Percentiles rank a stretch among this genome's conserved stretches.
phyloP scores from a whole-genome alignment of 2,329 filamentous ascomycete species.

The Colletotrichum lupini region DNA sequence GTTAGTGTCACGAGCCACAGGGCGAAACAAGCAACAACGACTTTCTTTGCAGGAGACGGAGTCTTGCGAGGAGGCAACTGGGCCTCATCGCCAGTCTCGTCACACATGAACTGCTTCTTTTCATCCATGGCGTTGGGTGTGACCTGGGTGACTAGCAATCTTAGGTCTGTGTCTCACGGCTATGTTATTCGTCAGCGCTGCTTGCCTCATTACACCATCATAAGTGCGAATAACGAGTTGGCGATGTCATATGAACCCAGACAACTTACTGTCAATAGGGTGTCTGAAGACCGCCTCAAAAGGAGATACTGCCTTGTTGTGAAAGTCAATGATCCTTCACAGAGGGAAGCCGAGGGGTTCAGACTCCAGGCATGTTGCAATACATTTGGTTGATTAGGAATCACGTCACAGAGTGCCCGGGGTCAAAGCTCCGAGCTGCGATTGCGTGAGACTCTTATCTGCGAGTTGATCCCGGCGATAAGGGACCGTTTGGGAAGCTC shows the following conservation, averaged over 20 bases:
- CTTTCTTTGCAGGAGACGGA: slow-evolving; percentile 17
- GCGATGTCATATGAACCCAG: neutral
- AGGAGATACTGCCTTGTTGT: neutral
- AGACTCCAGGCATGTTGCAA: neutral
- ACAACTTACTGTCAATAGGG: neutral
- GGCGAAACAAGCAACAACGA: slow-evolving; percentile 31
- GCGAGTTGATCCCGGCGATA: slow-evolving; percentile 20
- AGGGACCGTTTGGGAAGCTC: slow-evolving; percentile 66
- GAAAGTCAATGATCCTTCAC: neutral
- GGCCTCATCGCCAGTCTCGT: slow-evolving; percentile 15
- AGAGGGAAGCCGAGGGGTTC: neutral
- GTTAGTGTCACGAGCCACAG: slow-evolving; percentile 29
- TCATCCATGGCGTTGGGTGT: slow-evolving; percentile 5
- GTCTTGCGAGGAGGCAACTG: neutral
- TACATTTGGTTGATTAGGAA: slow-evolving; percentile 9
- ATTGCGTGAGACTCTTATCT: slow-evolving; percentile 23
- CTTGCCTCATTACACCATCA: neutral
- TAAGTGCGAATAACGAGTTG: neutral
- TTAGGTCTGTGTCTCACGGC: neutral
- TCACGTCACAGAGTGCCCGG: slow-evolving; percentile 16
- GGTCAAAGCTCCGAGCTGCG: slow-evolving; percentile 27
- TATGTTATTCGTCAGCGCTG: neutral
- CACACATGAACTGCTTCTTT: slow-evolving; percentile 3
- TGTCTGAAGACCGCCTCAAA: neutral
- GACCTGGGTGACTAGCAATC: neutral